Conservation (phyloP, 176 grass and related monocot species). For the Carex pumila region DNA sequence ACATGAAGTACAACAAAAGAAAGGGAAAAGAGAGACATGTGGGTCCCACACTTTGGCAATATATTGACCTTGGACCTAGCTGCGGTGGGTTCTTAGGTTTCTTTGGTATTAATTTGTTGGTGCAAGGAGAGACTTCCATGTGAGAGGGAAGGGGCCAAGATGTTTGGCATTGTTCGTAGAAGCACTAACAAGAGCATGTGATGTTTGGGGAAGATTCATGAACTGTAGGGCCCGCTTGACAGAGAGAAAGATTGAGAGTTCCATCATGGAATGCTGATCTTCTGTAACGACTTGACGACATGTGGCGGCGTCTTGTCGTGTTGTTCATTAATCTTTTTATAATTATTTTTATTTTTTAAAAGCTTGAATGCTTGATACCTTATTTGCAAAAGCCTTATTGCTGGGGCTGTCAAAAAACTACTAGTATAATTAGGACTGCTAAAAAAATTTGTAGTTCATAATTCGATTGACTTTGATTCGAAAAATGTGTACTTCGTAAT, state of each 20-base stretch:
- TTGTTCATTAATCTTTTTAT: neutral
- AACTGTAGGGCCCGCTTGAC: neutral
- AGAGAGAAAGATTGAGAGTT: neutral
- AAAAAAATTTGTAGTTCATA: too few species aligned
- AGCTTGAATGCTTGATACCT: neutral
- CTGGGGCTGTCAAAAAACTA: too few species aligned
- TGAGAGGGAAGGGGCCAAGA: slow-evolving; percentile 15
- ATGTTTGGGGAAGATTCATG: slow-evolving; percentile 15
- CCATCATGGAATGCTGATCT: neutral
- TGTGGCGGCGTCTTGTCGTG: neutral
- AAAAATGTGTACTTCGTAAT: too few species aligned
- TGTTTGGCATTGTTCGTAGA: slow-evolving; percentile 1
- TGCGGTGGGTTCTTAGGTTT: slow-evolving; percentile 6
- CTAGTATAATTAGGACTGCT: too few species aligned
- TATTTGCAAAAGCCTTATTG: neutral
- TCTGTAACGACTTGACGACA: neutral
- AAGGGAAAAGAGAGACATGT: slow-evolving; percentile 15
- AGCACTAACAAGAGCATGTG: slow-evolving; percentile 21
- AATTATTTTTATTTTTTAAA: neutral
- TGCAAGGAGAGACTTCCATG: slow-evolving; percentile 15
- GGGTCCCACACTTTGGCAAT: slow-evolving; percentile 9
- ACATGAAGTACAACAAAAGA: slow-evolving; percentile 12
- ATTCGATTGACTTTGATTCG: too few species aligned
- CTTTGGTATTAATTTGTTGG: neutral
- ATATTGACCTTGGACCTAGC: neutral